A percentile compares a stretch with the other conserved stretches of the same genome.
Conservation (phyloP, 2,329 filamentous ascomycete species). For the Plectosphaerella cucumerina region DNA sequence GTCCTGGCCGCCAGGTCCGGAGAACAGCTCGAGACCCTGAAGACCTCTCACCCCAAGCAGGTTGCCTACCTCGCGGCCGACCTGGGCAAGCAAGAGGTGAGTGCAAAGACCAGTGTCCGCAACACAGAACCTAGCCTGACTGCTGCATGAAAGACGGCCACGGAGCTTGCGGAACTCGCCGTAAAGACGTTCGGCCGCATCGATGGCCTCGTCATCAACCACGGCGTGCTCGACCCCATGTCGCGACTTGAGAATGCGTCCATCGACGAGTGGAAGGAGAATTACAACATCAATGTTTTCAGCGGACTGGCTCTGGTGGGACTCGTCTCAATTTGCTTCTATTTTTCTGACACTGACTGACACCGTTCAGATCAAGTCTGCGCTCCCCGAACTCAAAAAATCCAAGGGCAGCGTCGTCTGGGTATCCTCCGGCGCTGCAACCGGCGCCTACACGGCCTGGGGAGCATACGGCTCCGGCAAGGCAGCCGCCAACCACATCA, state of each 20-base stretch:
- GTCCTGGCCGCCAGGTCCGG: conserved; percentile 54
- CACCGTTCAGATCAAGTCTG: conserved; percentile 58
- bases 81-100: conserved; percentile 47
- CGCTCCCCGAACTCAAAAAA: conserved; percentile 64
- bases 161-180: conserved; percentile 61
- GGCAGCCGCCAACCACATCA: conserved; percentile 77
- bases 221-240: conserved; percentile 76
- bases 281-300: conserved; percentile 85
- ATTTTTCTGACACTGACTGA: background rate
- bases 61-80: conserved; percentile 56
- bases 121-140: conserved; percentile 1
- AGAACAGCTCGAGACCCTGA: conserved; percentile 44
- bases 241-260: conserved; percentile 63
- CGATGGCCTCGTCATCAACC: conserved; percentile 84
- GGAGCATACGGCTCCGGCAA: conserved; percentile 79
- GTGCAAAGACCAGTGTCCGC: conserved; percentile 8
- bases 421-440: conserved; percentile 74
- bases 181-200: conserved; percentile 65
- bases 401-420: conserved; percentile 70
- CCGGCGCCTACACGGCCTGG: conserved; percentile 66
- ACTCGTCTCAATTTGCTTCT: background rate
- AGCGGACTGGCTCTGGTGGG: conserved; percentile 74
- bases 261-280: conserved; percentile 68
- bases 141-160: conserved; percentile 39
- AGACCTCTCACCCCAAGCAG: conserved; percentile 45